Evolutionary conservation across 169 alveolate species (phyloP), one percentile per base, ranked within the genome.

Genomic region (Plasmodium reichenowi): DNA sequence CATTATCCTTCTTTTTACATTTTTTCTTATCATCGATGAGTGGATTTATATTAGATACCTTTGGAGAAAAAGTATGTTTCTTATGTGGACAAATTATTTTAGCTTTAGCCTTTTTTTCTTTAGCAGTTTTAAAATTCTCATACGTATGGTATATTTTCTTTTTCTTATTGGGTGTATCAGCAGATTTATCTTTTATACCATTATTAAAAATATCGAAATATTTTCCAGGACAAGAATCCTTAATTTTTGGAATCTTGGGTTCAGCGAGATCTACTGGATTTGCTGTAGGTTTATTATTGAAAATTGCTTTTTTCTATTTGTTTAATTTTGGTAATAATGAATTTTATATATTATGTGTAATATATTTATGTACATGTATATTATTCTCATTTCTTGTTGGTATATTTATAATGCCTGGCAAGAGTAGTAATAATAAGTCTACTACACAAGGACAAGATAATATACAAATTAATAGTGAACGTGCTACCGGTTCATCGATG

Each of bases 221-320:
- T 29, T 85, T 85, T 15, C 87, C 74, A 3, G 64, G 74, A 17
- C 38, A 72, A 52, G 92, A 85, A 52, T 85, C 92, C 7, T 56
- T 85, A 15, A 60, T 85, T 3, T 85, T 85, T 71, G 92, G 92
- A 8, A 85, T 85, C n/a, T 52, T 85, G 24, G 92, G 92, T 1
- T 56, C 92, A 45, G 85, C 87, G 0, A 71, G 92, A 58, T 85
- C 92, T 17, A 59, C 87, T 7, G 87, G 87, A 13, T 85, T 71
- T 54, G 80, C 64, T 15, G 15, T 85, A 59, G 92, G 72, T 17
- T 71, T 43, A 50, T 26, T 85, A n/a, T 85, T 85, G 54, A 68
- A 85, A 29, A 22, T 22, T 3, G 74, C 43, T 24, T 85, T 85
- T 58, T 85, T 85, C 38, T 54, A 80, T 47, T 20, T 52, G 2